Percentiles rank a stretch among this genome's conserved stretches.
phyloP scores from a whole-genome alignment of 1,139 yeast species.

The Scheffersomyces insectosa region DNA sequence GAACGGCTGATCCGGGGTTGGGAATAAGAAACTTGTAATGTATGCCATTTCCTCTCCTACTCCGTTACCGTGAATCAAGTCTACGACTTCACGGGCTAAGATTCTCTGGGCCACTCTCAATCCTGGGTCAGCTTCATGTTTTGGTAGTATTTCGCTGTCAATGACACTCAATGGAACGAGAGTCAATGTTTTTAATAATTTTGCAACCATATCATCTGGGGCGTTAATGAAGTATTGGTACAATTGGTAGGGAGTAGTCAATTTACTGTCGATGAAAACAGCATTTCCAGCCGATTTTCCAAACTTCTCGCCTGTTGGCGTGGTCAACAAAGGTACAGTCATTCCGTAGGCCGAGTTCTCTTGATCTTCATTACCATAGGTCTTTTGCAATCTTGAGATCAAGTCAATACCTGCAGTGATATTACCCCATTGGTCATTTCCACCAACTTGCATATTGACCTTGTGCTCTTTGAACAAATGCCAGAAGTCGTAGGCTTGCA shows the following conservation, averaged over 20 bases:
- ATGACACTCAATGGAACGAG: conserved; percentile 67
- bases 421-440: conserved; percentile 98
- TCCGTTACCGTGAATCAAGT: conserved; percentile 82
- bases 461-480: conserved; percentile 62
- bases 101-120: conserved; percentile 69
- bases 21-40: conserved; percentile 67
- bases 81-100: conserved; percentile 83
- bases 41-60: conserved; percentile 65
- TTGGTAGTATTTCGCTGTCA: conserved; percentile 44
- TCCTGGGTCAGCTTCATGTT: conserved; percentile 62
- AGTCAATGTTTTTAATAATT: conserved; percentile 74
- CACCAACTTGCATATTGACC: conserved; percentile 86
- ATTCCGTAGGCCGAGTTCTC: conserved; percentile 58
- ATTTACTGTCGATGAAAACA: conserved; percentile 70
- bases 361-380: conserved; percentile 16
- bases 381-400: conserved; percentile 59
- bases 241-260: conserved; percentile 79
- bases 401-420: conserved; percentile 95
- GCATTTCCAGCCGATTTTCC: conserved; percentile 99
- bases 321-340: conserved; percentile 87
- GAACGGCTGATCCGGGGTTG: conserved; percentile 53
- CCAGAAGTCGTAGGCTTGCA: conserved; percentile 94
- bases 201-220: conserved; percentile 74
- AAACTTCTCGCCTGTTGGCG: conserved; percentile 89
- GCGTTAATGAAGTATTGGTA: conserved; percentile 84